Evolutionary conservation across 768 basidiomycete genomes (phyloP).

Genomic region (Pisolithus microcarpus): DNA sequence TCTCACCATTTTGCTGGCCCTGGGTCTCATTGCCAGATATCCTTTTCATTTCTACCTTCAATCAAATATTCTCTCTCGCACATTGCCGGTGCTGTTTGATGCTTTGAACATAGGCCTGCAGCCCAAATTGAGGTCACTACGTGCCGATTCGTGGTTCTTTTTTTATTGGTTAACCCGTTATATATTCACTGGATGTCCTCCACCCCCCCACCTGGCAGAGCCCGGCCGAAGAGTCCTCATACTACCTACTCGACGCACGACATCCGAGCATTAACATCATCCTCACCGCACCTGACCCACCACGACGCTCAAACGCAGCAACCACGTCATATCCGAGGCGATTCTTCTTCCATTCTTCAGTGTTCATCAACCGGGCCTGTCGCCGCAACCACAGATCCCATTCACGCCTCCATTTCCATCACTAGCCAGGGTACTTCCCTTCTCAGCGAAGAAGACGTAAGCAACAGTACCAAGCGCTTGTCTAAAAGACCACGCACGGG

Average conservation of each 20-base stretch:
- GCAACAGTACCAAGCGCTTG: slow-evolving; percentile 4
- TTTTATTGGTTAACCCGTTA: slow-evolving; percentile 16
- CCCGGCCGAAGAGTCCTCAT: slow-evolving; percentile 8
- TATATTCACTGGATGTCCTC: slow-evolving; percentile 17
- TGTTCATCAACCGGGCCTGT: slow-evolving; percentile 1
- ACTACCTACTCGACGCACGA: slow-evolving; percentile 6
- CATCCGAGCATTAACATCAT: slow-evolving; percentile 13
- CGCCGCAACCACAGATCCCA: slow-evolving; percentile 7
- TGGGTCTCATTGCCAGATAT: not conserved
- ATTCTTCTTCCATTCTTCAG: not conserved
- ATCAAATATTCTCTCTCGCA: not conserved
- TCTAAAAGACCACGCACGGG: slow-evolving; percentile 15
- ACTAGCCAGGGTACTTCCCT: slow-evolving; percentile 11
- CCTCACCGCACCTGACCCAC: slow-evolving; percentile 11
- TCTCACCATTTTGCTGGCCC: not conserved
- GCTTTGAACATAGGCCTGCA: slow-evolving; percentile 6
- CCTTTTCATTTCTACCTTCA: not conserved
- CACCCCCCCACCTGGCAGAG: slow-evolving; percentile 19
- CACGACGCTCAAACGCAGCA: not conserved
- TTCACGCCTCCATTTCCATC: slow-evolving; percentile 7
- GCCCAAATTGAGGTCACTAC: slow-evolving; percentile 5
- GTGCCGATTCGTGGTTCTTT: slow-evolving; percentile 15
- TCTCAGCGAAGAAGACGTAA: slow-evolving; percentile 18
- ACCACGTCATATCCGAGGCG: not conserved
- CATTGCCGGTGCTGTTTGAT: slow-evolving; percentile 7